Evolutionary conservation across 495 filamentous ascomycete genomes (phyloP).

Genomic region (Neurospora pannonica): DNA sequence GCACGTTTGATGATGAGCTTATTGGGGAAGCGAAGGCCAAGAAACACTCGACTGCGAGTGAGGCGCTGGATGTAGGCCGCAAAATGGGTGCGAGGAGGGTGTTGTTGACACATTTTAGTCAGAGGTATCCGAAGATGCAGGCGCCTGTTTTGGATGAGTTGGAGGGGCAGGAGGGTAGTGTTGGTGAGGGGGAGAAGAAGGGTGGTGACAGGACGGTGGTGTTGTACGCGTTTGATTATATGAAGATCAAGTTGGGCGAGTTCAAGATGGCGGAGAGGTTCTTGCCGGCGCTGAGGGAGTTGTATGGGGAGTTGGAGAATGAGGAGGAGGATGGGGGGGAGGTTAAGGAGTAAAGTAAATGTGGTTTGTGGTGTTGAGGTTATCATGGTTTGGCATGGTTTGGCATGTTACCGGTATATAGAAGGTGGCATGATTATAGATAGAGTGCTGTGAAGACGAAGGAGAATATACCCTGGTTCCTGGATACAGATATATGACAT

Average conservation of each 20-base stretch:
- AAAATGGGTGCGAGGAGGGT: constrained; percentile 68
- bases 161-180: constrained; percentile 6
- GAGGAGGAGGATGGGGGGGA: background rate
- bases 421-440: background rate
- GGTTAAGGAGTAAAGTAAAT: background rate
- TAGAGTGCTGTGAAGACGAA: background rate
- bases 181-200: too few relatives aligned
- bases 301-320: background rate
- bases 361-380: background rate
- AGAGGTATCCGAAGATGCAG: constrained; percentile 86
- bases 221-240: constrained; percentile 80
- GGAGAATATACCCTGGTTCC: background rate
- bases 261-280: constrained; percentile 68
- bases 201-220: constrained; percentile 29
- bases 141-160: constrained; percentile 30
- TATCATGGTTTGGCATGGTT: background rate
- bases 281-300: constrained; percentile 47
- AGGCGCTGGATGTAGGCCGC: constrained; percentile 70
- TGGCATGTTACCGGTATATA: background rate
- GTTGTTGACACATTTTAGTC: constrained; percentile 86
- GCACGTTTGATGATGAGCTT: constrained; percentile 86
- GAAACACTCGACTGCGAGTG: constrained; percentile 76
- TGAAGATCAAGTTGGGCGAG: constrained; percentile 73
- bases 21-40: constrained; percentile 70
- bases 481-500: background rate